Base-by-base conservation (phyloP, 768 basidiomycete genomes). In the Lepiota venenata region DNA sequence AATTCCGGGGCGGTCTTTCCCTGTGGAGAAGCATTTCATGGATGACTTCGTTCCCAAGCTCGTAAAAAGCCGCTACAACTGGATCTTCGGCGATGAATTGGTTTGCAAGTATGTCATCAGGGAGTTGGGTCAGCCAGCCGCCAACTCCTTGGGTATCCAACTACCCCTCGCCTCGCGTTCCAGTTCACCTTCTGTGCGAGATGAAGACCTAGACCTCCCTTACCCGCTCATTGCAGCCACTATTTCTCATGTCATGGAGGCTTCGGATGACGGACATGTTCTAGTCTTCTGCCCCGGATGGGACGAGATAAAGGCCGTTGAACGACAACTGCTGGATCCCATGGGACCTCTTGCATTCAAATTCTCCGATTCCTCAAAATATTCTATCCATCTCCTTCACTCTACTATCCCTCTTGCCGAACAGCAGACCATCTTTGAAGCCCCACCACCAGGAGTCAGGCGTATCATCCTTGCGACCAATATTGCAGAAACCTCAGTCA, bases 401-500 rank as follows among this genome's bases (percentile, higher is more conserved):
- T 97, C 95, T 7, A 83, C 87, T 22, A 85, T 97, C 56, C 94
- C 95, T 15, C 76, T 93, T 22, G 79, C 81, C 1, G 93, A 97
- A 62, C 95, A 98, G 64, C 90, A 93, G 66, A 76, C 83, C 52
- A 87, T 98, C 48, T 97, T 97, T 64, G 85, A 91, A 18, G 88
- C 92, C 1, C 88, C 93, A 6, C 78, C 84, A 0, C 56, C 65
- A 2, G 92, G 92, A 9, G 77, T 92, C 16, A 85, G 94, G 52
- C 84, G 94, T 21, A 78, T 98, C 63, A 96, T 98, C 60, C 76
- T 98, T 45, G 83, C 94, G 4, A 98, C 95, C 37, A 97, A 97
- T 66, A 93, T 97, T 42, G 94, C 94, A 11, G 95, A 98, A 70
- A 95, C 94, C 2, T 94, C 92, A 3, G 79, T 97, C 60, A 98